Evolutionary conservation across 2,329 filamentous ascomycete species (phyloP).

Genomic region (Ophioceras dolichostomum): DNA sequence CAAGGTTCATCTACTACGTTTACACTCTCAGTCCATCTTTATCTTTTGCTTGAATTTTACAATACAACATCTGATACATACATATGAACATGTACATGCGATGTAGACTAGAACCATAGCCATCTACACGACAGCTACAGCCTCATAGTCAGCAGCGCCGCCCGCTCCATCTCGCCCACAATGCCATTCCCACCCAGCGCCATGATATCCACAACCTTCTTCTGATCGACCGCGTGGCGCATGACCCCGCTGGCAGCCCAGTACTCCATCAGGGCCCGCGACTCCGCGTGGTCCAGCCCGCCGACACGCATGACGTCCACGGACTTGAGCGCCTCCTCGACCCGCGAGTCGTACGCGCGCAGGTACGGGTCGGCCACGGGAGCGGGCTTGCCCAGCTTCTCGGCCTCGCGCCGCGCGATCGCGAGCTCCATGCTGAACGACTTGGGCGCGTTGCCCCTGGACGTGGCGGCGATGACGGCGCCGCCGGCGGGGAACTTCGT

Average conservation of each 20-base stretch:
- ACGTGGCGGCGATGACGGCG: constrained; percentile 63
- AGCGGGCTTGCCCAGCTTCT: constrained; percentile 18
- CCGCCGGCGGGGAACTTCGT: constrained; percentile 58
- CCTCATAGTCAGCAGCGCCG: constrained; percentile 36
- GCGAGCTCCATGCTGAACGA: constrained; percentile 57
- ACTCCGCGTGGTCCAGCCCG: constrained; percentile 63
- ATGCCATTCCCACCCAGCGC: constrained; percentile 68
- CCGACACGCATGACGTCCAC: constrained; percentile 44
- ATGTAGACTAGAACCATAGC: too few relatives aligned
- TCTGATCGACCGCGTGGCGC: constrained; percentile 56
- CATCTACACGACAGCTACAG: too few relatives aligned
- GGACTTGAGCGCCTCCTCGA: constrained; percentile 38
- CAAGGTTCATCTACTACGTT: too few relatives aligned
- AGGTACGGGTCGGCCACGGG: constrained; percentile 38
- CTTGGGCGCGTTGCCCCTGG: constrained; percentile 54
- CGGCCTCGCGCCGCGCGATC: constrained; percentile 42
- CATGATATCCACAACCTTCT: constrained; percentile 71
- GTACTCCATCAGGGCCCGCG: constrained; percentile 77
- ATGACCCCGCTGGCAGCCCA: constrained; percentile 80
- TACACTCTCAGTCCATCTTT: too few relatives aligned
- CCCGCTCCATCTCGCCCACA: constrained; percentile 74
- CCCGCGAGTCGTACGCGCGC: constrained; percentile 43
- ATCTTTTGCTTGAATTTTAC: too few relatives aligned
- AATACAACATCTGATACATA: too few relatives aligned
- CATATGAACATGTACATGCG: too few relatives aligned